Percentiles rank a stretch among this genome's conserved stretches.
These are phyloP conservation scores for Rhizopogon rudus DNA, from an alignment of 768 basidiomycete genomes.

Conservation along the genomic window DNA sequence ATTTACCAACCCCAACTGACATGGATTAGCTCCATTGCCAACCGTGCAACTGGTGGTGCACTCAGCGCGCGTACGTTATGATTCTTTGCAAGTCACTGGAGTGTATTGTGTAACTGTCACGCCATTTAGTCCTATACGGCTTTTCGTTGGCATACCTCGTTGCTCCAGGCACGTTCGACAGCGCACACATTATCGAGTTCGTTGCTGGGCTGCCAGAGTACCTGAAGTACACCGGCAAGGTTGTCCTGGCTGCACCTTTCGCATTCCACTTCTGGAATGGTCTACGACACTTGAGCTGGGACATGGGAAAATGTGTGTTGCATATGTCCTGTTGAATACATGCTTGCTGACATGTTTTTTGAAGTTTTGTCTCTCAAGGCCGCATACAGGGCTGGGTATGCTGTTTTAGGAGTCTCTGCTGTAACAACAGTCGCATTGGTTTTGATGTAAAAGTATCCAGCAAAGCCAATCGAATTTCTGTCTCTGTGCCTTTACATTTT, in stretches of 20 bases:
- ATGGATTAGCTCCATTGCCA: slow-evolving; percentile 80
- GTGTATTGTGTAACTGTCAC: slow-evolving; percentile 1
- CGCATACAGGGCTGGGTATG: slow-evolving; percentile 77
- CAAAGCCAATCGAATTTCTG: not conserved
- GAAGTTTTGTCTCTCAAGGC: slow-evolving; percentile 78
- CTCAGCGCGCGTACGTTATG: slow-evolving; percentile 67
- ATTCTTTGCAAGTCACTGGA: not conserved
- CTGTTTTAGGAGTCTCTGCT: slow-evolving; percentile 75
- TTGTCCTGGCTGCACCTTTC: slow-evolving; percentile 80
- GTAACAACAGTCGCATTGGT: slow-evolving; percentile 68
- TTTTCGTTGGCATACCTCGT: slow-evolving; percentile 84
- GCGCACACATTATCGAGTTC: slow-evolving; percentile 68
- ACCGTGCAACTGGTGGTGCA: slow-evolving; percentile 81
- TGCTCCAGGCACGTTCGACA: slow-evolving; percentile 77
- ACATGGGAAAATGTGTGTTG: slow-evolving; percentile 78
- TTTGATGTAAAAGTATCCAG: slow-evolving; percentile 31
- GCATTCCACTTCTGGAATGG: slow-evolving; percentile 91
- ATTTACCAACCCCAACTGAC: slow-evolving; percentile 97
- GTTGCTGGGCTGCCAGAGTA: slow-evolving; percentile 69
- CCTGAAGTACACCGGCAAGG: slow-evolving; percentile 73
- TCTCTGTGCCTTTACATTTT: not conserved
- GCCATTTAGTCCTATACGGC: slow-evolving; percentile 70
- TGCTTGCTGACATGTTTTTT: not conserved
- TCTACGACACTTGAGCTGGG: slow-evolving; percentile 87
- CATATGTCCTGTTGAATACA: not conserved